Evolutionary conservation across 163 green algal species (phyloP).

Genomic region (Scenedesmus sp.): DNA sequence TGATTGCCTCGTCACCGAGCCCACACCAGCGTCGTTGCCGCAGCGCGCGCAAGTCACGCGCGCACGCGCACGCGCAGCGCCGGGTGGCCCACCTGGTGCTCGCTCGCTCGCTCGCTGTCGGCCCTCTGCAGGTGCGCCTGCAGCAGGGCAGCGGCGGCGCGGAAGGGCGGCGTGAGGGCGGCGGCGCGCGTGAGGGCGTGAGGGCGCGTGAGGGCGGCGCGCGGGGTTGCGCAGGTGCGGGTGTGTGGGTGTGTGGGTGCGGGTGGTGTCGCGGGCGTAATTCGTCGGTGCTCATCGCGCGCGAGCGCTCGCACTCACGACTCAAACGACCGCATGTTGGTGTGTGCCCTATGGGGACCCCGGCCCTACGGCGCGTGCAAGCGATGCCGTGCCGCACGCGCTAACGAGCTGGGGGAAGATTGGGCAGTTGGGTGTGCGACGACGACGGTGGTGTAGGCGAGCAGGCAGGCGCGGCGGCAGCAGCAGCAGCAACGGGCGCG

Average conservation of each 20-base stretch:
- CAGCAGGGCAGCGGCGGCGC: too few species aligned
- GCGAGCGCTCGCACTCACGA: constrained; percentile 41
- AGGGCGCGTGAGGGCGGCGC: not conserved
- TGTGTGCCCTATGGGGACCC: constrained; percentile 47
- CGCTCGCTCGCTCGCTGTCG: not conserved
- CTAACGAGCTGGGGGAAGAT: constrained; percentile 41
- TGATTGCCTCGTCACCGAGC: constrained; percentile 33
- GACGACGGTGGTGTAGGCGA: not conserved
- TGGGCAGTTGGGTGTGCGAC: constrained; percentile 5
- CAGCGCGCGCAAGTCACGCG: too few species aligned
- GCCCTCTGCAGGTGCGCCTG: not conserved
- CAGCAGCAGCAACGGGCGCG: not conserved
- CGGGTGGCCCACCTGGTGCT: too few species aligned
- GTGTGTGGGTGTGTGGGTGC: not conserved
- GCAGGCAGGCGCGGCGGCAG: not conserved
- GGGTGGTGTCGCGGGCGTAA: constrained; percentile 30
- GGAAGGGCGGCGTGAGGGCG: too few species aligned
- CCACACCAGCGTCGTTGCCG: not conserved
- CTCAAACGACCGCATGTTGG: constrained; percentile 43
- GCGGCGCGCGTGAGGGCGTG: too few species aligned
- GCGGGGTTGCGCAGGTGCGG: not conserved
- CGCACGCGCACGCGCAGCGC: too few species aligned
- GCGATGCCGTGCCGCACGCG: constrained; percentile 47
- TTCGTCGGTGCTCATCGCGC: constrained; percentile 48
- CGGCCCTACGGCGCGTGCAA: constrained; percentile 15